Percentiles rank a stretch among this genome's conserved stretches.
Conservation (phyloP, 345 rosid genomes). For the Melaleuca alternifolia region DNA sequence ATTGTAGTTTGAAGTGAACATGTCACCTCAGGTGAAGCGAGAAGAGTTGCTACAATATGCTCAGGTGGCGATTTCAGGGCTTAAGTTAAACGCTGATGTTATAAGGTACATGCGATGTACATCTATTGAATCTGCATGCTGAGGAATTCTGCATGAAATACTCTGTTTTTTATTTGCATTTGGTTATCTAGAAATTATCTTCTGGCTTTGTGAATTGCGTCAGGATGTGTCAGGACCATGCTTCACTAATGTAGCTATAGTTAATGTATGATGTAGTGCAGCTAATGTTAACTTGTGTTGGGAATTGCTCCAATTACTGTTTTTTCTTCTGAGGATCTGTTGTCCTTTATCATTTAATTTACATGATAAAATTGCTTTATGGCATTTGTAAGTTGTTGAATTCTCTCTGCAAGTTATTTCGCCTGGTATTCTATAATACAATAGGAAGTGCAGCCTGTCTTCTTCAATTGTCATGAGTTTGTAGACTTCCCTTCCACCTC, state of each 20-base stretch:
- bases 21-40: slow-evolving; percentile 45
- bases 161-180: not conserved
- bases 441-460: not conserved
- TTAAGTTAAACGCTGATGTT: slow-evolving; percentile 62
- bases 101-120: slow-evolving; percentile 40
- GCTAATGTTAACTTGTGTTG: not conserved
- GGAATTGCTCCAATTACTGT: not conserved
- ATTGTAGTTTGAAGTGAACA: not conserved
- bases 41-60: slow-evolving; percentile 88
- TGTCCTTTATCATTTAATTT: not conserved
- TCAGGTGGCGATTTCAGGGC: slow-evolving; percentile 75
- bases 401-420: not conserved
- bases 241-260: not conserved
- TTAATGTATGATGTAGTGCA: not conserved
- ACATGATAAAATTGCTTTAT: not conserved
- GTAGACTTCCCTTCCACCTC: not conserved
- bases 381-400: not conserved
- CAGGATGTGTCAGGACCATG: not conserved
- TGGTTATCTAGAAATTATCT: not conserved
- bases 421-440: not conserved
- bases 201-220: not conserved
- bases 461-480: not conserved
- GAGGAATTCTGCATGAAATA: not conserved
- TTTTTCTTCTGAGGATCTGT: not conserved
- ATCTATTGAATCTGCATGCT: not conserved